Percentiles rank a stretch among this genome's conserved stretches.
Evolutionary conservation across 169 alveolate genomes (phyloP).

Genomic region (Prorocentrum cordatum): DNA sequence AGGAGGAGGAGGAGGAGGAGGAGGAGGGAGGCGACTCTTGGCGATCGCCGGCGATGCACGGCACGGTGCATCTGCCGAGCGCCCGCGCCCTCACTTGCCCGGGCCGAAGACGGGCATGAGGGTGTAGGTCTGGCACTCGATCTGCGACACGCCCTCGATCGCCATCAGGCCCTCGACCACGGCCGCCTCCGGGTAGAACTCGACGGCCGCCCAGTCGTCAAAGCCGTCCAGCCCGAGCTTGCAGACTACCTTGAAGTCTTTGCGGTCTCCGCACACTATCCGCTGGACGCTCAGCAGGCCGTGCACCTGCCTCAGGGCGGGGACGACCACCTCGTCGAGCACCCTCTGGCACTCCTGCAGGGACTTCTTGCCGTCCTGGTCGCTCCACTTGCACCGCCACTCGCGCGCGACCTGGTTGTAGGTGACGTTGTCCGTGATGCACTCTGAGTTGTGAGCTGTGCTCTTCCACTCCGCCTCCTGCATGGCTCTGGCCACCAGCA

Average conservation of each 20-base stretch:
- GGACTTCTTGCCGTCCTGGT: constrained; percentile 21
- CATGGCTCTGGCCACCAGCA: background rate
- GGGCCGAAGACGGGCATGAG: constrained; percentile 37
- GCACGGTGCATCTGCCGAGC: no score
- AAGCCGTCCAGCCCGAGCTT: constrained; percentile 24
- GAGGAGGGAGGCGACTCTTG: no score
- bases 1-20: no score
- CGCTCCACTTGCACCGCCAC: constrained; percentile 54
- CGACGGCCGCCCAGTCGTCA: constrained; percentile 40
- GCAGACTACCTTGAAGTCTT: constrained; percentile 29
- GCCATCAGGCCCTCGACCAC: constrained; percentile 2
- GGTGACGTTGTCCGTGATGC: constrained; percentile 10
- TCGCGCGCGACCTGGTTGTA: constrained; percentile 40
- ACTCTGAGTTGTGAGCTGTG: constrained; percentile 11
- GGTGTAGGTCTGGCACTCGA: constrained; percentile 31
- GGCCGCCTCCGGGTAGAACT: constrained; percentile 41
- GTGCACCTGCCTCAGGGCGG: constrained; percentile 25
- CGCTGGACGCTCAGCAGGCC: constrained; percentile 33
- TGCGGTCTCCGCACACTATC: constrained; percentile 14
- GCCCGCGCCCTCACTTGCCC: constrained; percentile 29
- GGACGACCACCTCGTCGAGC: constrained; percentile 23
- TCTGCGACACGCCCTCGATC: constrained; percentile 27
- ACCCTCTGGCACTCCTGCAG: constrained; percentile 15
- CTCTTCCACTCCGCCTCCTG: background rate
- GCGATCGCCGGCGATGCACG: no score